Evolutionary conservation across 495 filamentous ascomycete species (phyloP).

Genomic region (Corynascus novoguineensis): DNA sequence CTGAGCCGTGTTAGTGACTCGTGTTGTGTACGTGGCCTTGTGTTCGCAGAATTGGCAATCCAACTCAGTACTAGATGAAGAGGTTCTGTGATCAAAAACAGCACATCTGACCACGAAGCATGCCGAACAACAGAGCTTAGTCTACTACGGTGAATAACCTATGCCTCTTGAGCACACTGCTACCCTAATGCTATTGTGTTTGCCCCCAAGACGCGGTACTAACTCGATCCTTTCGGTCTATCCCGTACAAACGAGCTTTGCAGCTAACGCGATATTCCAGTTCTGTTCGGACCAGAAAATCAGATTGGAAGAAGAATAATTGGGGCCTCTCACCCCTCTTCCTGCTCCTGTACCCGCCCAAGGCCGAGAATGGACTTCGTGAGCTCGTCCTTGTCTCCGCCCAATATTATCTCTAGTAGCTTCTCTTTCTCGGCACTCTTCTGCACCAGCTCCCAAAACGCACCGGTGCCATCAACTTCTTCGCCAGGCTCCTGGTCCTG

Average conservation of each 20-base stretch:
- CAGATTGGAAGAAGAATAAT: not conserved
- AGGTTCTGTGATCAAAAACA: too few species aligned
- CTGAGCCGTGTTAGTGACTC: not conserved
- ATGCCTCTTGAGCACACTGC: not conserved
- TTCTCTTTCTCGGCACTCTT: slow-evolving; percentile 28
- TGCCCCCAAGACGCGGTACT: not conserved
- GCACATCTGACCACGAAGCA: too few species aligned
- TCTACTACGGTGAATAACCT: too few species aligned
- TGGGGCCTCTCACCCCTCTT: not conserved
- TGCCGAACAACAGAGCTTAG: too few species aligned
- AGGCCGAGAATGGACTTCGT: not conserved
- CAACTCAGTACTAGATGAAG: too few species aligned
- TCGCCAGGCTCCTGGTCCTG: not conserved
- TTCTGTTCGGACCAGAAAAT: not conserved
- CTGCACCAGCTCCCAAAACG: slow-evolving; percentile 27
- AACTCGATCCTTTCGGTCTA: not conserved
- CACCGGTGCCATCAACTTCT: slow-evolving; percentile 18
- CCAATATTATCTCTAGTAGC: slow-evolving; percentile 23
- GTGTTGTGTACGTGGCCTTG: not conserved
- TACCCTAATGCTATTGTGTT: not conserved
- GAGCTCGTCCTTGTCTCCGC: slow-evolving; percentile 9
- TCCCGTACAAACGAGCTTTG: not conserved
- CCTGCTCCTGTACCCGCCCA: not conserved
- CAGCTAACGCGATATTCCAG: not conserved
- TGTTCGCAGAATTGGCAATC: not conserved